Percentiles rank a stretch among this genome's conserved stretches.
phyloP scores from a whole-genome alignment of 2,329 filamentous ascomycete genomes.

The Daldinia sp. region DNA sequence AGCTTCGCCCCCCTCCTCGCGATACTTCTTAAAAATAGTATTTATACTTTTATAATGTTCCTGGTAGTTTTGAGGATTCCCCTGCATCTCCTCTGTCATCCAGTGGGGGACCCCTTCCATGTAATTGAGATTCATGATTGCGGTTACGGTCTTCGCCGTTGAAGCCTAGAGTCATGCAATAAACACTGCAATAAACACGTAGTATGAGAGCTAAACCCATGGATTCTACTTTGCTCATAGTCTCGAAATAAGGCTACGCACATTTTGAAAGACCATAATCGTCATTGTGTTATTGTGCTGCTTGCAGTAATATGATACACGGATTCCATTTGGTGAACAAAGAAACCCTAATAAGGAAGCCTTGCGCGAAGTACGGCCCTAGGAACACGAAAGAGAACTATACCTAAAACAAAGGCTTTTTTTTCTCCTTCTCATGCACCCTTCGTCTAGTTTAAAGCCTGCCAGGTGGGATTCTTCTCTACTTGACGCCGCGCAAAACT shows the following conservation, averaged over 20 bases:
- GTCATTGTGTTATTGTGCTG: neutral
- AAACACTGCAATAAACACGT: neutral
- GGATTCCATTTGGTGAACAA: neutral
- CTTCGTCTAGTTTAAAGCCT: too few relatives aligned
- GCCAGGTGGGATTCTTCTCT: too few relatives aligned
- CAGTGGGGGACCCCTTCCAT: neutral
- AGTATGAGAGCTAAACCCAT: neutral
- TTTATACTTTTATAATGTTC: neutral
- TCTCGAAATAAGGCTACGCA: neutral
- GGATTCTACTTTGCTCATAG: neutral
- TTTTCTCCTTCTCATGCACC: too few relatives aligned
- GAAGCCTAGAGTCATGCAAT: neutral
- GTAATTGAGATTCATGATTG: neutral
- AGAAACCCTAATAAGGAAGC: neutral
- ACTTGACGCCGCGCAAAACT: too few relatives aligned
- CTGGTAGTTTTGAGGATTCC: neutral
- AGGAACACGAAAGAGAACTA: neutral
- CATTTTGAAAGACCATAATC: neutral
- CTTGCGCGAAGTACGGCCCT: neutral
- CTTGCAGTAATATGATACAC: neutral
- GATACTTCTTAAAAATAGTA: neutral
- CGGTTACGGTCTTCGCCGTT: neutral
- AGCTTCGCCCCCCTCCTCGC: neutral
- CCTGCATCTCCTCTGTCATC: neutral
- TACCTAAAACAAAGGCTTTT: neutral